Evolutionary conservation across 2,329 filamentous ascomycete species (phyloP).

Genomic region (Cytospora piceicola): DNA sequence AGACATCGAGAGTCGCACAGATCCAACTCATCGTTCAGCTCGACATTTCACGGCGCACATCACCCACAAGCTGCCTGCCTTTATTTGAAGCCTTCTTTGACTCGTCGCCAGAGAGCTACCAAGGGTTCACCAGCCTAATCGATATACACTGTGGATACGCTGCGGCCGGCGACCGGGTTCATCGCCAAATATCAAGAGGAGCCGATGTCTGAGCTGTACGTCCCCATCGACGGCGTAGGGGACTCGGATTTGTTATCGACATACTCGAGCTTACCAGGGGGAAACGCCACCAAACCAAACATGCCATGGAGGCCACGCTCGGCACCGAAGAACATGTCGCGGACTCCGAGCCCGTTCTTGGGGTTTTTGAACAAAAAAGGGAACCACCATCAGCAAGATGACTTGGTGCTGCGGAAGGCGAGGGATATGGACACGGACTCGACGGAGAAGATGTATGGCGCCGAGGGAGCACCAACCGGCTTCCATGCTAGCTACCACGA

Average conservation of each 20-base stretch:
- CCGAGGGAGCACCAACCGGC: constrained; percentile 22
- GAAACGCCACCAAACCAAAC: neutral
- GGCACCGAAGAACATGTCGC: constrained; percentile 24
- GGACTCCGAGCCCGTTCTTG: constrained; percentile 21
- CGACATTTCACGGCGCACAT: constrained; percentile 1
- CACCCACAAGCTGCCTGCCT: constrained; percentile 1
- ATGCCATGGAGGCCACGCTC: constrained; percentile 28
- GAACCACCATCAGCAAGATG: constrained; percentile 9
- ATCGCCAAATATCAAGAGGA: constrained; percentile 9
- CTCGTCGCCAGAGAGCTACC: constrained; percentile 19
- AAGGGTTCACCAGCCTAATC: constrained; percentile 17
- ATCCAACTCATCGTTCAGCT: neutral
- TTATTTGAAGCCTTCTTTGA: constrained; percentile 12
- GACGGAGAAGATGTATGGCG: constrained; percentile 16
- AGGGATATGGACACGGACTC: constrained; percentile 13
- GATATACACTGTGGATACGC: constrained; percentile 6
- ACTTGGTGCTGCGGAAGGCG: constrained; percentile 6
- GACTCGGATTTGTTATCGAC: constrained; percentile 16
- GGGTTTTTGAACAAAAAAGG: constrained; percentile 23
- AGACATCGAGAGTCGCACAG: neutral
- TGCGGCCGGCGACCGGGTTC: neutral
- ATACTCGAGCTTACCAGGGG: constrained; percentile 1
- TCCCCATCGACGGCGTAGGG: neutral
- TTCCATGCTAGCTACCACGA: constrained; percentile 23
- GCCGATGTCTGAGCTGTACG: constrained; percentile 20